Percentiles rank a stretch among this genome's conserved stretches.
phyloP scores from a whole-genome alignment of 106 monocot genomes.

The Dendrobium chrysotoxum region DNA sequence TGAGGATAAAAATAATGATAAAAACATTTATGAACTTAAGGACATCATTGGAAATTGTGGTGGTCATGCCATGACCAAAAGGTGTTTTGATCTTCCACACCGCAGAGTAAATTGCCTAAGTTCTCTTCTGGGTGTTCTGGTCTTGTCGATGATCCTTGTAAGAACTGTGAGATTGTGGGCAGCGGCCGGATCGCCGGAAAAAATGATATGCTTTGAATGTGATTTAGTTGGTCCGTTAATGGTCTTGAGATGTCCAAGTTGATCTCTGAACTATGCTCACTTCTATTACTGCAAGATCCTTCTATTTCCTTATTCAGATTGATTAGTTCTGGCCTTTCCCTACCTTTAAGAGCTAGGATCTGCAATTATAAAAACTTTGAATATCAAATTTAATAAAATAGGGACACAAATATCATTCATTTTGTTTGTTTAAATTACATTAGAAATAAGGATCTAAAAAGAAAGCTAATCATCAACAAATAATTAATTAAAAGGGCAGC shows the following conservation, averaged over 20 bases:
- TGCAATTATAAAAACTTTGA: constrained; percentile 8
- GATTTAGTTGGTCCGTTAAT: constrained; percentile 8
- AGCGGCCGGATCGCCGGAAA: constrained; percentile 22
- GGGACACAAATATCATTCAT: no score
- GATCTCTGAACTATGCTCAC: constrained; percentile 75
- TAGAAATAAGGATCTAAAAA: no score
- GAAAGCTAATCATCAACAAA: no score
- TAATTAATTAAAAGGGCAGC: neutral
- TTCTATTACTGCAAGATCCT: constrained; percentile 88
- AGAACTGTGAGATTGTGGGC: neutral
- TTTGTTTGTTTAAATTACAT: no score
- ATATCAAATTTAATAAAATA: no score
- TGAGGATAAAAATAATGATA: no score
- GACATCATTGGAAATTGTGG: neutral
- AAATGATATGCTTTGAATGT: constrained; percentile 33
- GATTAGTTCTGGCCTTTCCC: constrained; percentile 56
- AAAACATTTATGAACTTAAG: no score
- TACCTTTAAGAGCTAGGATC: constrained; percentile 71
- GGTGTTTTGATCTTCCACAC: neutral
- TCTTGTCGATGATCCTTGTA: neutral
- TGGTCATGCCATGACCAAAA: constrained; percentile 7
- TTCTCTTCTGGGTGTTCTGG: neutral
- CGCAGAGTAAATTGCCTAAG: constrained; percentile 5
- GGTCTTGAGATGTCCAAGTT: constrained; percentile 69
- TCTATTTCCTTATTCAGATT: constrained; percentile 97